These are phyloP conservation scores for Fraxinus platypoda DNA, from an alignment of 305 asterid species.

Conservation along the genomic window DNA sequence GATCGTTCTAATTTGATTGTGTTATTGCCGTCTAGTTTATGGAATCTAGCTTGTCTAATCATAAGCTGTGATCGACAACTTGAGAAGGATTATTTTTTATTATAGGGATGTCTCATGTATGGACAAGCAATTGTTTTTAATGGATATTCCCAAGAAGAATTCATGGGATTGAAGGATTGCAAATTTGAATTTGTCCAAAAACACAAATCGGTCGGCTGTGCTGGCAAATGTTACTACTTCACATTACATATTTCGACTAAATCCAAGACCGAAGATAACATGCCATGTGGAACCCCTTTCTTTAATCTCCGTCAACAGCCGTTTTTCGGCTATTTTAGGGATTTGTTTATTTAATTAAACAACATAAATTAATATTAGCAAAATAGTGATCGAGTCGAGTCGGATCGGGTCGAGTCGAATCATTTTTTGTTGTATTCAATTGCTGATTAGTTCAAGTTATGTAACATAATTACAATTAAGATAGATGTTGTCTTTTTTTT, in stretches of 20 bases:
- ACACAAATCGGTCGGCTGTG: not conserved
- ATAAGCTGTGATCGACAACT: not conserved
- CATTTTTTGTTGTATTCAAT: no score
- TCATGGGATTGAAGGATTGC: not conserved
- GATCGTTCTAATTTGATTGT: not conserved
- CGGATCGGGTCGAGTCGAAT: no score
- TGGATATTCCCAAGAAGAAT: not conserved
- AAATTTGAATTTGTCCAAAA: not conserved
- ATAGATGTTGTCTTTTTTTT: not conserved
- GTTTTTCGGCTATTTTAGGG: not conserved
- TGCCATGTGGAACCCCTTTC: not conserved
- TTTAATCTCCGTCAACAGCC: not conserved
- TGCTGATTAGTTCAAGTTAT: no score
- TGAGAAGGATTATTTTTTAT: not conserved
- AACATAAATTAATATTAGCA: not conserved
- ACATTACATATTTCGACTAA: not conserved
- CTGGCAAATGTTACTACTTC: not conserved
- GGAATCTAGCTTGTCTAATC: not conserved
- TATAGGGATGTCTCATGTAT: not conserved
- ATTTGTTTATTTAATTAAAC: not conserved
- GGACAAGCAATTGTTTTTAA: not conserved
- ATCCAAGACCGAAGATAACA: not conserved
- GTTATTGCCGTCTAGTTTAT: not conserved
- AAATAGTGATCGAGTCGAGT: no score
- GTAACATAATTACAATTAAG: not conserved